Base-by-base conservation (phyloP, 1,284 basidiomycete species). In the Naganishia sp. region DNA sequence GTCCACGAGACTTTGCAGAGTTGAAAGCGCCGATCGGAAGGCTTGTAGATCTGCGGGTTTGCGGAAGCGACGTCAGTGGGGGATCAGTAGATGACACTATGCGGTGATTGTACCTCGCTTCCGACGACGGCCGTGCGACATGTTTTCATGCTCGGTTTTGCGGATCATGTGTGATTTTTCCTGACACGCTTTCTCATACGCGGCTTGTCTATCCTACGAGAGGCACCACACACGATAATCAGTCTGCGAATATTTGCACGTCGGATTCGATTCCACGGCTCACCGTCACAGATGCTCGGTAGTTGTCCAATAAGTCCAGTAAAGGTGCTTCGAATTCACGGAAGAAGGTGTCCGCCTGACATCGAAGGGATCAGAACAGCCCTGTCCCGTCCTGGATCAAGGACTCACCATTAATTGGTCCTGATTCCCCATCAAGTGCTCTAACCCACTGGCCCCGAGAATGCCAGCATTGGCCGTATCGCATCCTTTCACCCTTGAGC, bases 401-500 rank as follows among this genome's bases (percentile, higher is more conserved):
- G 28, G 9, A 46, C 86, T 69, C 70, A 90, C 92, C 74, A 96
- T 81, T 63, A 96, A 86, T 77, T 93, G 91, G 84, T 90, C 92
- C 73, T 95, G 92, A 78, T 95, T 95, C 64, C 89, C 88, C 74
- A 95, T 89, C 70, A 97, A 85, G 78, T 93, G 91, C 78, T 96
- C 92, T 59, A 96, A 81, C 2, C 94, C 94, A 18, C 89, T 87
- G n/a, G 90, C 87, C 42, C 76, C 77, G 6, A 90, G 90, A 75
- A 93, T 87, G 6, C 71, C 75, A 53, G 75, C 73, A 53, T 78
- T 77, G 15, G 77, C 73, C 6, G 72, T 68, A 6, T 76, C 69
- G 55, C 78, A 79, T 1, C 78, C 77, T 69, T 78, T 78, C 21
- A 79, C 73, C 33, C 77, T 77, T 61, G 93, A 87, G 71, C 91